Evolutionary conservation across 495 filamentous ascomycete genomes (phyloP).

Genomic region (Annulohypoxylon stygium): DNA sequence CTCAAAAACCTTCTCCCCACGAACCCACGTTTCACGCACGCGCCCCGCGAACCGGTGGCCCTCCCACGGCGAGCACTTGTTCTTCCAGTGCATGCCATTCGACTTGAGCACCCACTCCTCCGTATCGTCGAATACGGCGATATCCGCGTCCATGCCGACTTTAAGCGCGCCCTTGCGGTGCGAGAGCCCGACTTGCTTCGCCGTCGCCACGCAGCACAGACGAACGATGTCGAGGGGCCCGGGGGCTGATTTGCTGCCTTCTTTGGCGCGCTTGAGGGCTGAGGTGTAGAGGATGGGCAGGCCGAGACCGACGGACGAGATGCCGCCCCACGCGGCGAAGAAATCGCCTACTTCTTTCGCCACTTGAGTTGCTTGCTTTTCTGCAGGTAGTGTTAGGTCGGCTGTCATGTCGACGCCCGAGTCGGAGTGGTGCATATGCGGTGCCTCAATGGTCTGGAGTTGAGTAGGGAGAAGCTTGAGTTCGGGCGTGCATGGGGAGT

Average conservation of each 20-base stretch:
- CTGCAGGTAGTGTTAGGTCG: constrained; percentile 22
- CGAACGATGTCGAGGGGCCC: constrained; percentile 80
- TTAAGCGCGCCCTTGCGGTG: constrained; percentile 84
- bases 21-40: constrained; percentile 90
- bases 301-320: constrained; percentile 92
- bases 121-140: constrained; percentile 91
- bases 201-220: constrained; percentile 89
- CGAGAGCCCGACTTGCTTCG: constrained; percentile 89
- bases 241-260: constrained; percentile 57
- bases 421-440: constrained; percentile 58
- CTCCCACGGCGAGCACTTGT: constrained; percentile 95
- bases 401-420: constrained; percentile 63
- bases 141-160: constrained; percentile 90
- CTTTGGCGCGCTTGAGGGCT: constrained; percentile 67
- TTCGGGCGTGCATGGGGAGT: constrained; percentile 95
- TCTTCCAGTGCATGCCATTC: constrained; percentile 88
- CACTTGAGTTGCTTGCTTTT: not conserved
- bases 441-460: constrained; percentile 58
- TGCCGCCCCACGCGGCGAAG: constrained; percentile 95
- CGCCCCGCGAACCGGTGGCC: constrained; percentile 82
- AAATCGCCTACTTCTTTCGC: constrained; percentile 75
- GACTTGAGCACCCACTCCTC: constrained; percentile 77
- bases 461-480: constrained; percentile 86
- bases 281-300: constrained; percentile 92
- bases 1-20: constrained; percentile 81